Base-by-base conservation (phyloP, 164 flowering plant species). In the Chimonanthus salicifolius region DNA sequence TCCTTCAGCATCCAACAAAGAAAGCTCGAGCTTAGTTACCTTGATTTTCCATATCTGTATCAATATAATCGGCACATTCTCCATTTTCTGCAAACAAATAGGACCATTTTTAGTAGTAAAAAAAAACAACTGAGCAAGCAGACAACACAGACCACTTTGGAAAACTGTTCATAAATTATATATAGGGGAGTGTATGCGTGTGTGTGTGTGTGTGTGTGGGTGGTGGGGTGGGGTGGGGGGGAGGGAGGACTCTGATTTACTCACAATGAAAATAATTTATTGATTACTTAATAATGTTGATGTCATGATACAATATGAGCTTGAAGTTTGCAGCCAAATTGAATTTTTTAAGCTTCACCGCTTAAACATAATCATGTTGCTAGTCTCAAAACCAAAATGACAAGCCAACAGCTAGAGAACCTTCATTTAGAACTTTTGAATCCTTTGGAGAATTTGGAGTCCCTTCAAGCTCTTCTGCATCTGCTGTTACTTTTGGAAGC, bases 401-500 rank as follows among this genome's bases (percentile, higher is more conserved):
- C 9, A 66, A 46, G 68, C 20, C 47, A 66, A 44, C 49, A 72
- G 67, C 48, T 18, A 66, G 63, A 62, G 64, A 74, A 49, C 68
- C 70, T 58, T 70, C 58, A 46, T 51, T 47, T 74, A 54, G 77
- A 65, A 68, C 64, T 67, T 74, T 63, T 47, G 49, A 70, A 64
- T 81, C 64, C 64, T 18, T 48, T 3, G 47, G 58, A 48, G 66
- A 49, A 21, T 44, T 48, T 21, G 20, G 6, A 7, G 67, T 11
- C 46, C 62, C 46, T 67, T 81, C 79, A 68, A 71, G 76, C 74
- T 76, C 85, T 43, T 80, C 83, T 8, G 20, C 63, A 16, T 84
- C 87, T 43, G 89, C 80, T 65, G 78, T 75, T 51, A 86, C 87
- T 68, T 62, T 74, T 5, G 90, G 90, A 68, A 79, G 75, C 71